phyloP scores from a whole-genome alignment of 2,329 filamentous ascomycete genomes.

The Graphiopsis chlorocephala region DNA sequence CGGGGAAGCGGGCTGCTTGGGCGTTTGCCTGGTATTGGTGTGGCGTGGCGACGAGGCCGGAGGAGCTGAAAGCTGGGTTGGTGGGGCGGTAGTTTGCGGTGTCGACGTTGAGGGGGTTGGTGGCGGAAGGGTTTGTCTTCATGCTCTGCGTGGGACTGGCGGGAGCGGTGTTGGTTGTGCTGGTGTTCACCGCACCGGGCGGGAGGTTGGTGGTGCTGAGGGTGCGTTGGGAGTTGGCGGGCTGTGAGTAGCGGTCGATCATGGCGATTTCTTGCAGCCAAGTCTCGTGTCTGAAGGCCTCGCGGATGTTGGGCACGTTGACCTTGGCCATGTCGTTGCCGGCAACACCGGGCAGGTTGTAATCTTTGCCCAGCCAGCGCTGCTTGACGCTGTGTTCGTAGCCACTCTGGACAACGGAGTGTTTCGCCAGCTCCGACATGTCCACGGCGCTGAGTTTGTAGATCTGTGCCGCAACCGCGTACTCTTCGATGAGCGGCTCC shows the following conservation, averaged over 20 bases:
- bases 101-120: conserved; percentile 29
- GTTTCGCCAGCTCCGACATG: conserved; percentile 97
- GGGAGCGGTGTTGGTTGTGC: conserved; percentile 22
- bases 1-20: conserved; percentile 39
- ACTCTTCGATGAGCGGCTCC: conserved; percentile 96
- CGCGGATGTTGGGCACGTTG: conserved; percentile 89
- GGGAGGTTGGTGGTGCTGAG: conserved; percentile 31
- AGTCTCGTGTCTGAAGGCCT: conserved; percentile 86
- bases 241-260: conserved; percentile 49
- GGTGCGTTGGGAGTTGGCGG: conserved; percentile 13
- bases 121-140: conserved; percentile 40
- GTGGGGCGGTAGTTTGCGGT: conserved; percentile 8
- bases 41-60: conserved; percentile 29
- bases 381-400: conserved; percentile 88
- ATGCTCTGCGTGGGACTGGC: conserved; percentile 40
- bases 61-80: neutral
- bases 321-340: conserved; percentile 95
- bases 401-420: conserved; percentile 90
- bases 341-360: conserved; percentile 70
- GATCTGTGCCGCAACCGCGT: conserved; percentile 95
- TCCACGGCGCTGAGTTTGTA: conserved; percentile 96
- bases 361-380: conserved; percentile 83
- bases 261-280: conserved; percentile 78
- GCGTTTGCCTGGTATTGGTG: conserved; percentile 28
- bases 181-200: conserved; percentile 22